Conservation (phyloP, 108 stramenopile genomes). For the Aurantiochytrium sp. region DNA sequence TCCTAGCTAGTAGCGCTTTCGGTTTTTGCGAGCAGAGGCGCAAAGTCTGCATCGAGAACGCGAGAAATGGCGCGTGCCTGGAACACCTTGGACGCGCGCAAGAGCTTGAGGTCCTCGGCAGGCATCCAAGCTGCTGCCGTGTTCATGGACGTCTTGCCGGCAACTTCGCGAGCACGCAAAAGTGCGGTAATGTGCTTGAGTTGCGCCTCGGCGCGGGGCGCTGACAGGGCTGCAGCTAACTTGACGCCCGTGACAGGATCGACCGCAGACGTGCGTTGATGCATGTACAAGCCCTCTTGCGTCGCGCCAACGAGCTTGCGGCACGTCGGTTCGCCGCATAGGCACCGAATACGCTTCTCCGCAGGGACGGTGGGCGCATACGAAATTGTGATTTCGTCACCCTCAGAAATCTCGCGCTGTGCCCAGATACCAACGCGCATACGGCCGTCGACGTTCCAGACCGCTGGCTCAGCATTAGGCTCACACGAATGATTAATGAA, state of each 20-base stretch:
- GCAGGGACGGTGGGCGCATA: neutral
- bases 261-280: neutral
- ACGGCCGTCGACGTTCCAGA: neutral
- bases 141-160: neutral
- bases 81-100: neutral
- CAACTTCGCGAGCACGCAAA: neutral
- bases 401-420: neutral
- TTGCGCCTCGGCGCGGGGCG: neutral
- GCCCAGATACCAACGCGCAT: neutral
- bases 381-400: neutral
- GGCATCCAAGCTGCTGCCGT: neutral
- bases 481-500: neutral
- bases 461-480: neutral
- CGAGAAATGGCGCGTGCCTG: neutral
- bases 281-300: neutral
- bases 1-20: too few relatives aligned
- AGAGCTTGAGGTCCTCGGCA: neutral
- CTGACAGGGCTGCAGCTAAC: neutral
- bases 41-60: neutral
- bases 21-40: neutral
- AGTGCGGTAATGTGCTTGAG: neutral
- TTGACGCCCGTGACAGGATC: neutral
- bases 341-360: neutral
- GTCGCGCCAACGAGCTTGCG: neutral
- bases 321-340: neutral